Conservation (phyloP, 1,284 basidiomycete genomes). For the Ustilago vetiveriae region DNA sequence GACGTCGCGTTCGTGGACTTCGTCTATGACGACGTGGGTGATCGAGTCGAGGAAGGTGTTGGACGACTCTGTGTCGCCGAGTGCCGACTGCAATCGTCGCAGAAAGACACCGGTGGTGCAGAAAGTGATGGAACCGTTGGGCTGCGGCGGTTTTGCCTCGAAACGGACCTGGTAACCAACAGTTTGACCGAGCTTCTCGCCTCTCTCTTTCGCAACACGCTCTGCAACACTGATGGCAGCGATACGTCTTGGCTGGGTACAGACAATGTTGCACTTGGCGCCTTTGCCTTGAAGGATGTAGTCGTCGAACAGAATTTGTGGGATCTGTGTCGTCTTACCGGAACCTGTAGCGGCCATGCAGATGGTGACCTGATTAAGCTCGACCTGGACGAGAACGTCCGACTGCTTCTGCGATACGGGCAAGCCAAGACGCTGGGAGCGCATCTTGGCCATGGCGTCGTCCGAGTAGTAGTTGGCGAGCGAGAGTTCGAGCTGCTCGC, state of each 20-base stretch:
- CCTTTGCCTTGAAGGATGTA: constrained; percentile 82
- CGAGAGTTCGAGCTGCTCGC: constrained; percentile 72
- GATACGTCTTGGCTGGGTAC: constrained; percentile 90
- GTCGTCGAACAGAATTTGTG: constrained; percentile 89
- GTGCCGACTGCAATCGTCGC: constrained; percentile 82
- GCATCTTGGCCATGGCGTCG: constrained; percentile 76
- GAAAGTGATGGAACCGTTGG: constrained; percentile 85
- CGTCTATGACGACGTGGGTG: constrained; percentile 92
- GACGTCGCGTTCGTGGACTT: constrained; percentile 95
- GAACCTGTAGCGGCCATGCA: constrained; percentile 95
- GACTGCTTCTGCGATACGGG: constrained; percentile 72
- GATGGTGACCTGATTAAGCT: constrained; percentile 85
- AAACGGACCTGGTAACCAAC: constrained; percentile 95
- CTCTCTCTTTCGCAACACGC: constrained; percentile 89
- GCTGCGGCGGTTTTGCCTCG: constrained; percentile 81
- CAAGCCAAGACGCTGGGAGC: constrained; percentile 75
- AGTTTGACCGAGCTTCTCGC: constrained; percentile 77
- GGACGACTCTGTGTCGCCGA: constrained; percentile 68
- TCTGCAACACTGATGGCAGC: constrained; percentile 93
- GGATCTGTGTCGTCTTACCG: constrained; percentile 95
- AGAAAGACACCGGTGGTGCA: constrained; percentile 94
- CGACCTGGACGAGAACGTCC: constrained; percentile 72
- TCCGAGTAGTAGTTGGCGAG: constrained; percentile 76
- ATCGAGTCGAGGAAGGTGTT: constrained; percentile 76
- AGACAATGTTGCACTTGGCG: constrained; percentile 87